Evolutionary conservation across 2,329 filamentous ascomycete species (phyloP).

Genomic region (Paraconiothyrium brasiliense): DNA sequence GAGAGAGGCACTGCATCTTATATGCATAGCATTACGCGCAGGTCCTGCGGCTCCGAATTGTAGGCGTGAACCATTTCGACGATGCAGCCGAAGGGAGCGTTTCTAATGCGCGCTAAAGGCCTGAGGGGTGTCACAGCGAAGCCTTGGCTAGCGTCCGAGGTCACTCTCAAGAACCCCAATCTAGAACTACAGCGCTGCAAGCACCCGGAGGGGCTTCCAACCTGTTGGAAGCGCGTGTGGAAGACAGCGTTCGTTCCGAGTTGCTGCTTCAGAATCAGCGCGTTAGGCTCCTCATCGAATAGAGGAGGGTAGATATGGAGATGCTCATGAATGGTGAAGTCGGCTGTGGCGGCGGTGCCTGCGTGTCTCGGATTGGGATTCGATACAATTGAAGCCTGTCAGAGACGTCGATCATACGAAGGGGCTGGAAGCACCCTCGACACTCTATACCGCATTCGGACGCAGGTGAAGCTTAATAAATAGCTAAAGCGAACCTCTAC

Average conservation of each 20-base stretch:
- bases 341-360: conserved; percentile 5
- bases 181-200: background rate
- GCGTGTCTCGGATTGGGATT: conserved; percentile 11
- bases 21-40: conserved; percentile 2
- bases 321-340: background rate
- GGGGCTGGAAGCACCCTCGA: conserved; percentile 1
- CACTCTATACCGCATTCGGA: conserved; percentile 4
- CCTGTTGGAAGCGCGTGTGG: background rate
- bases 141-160: background rate
- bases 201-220: background rate
- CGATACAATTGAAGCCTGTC: conserved; percentile 12
- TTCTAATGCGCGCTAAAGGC: conserved; percentile 14
- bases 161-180: background rate
- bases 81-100: conserved; percentile 11
- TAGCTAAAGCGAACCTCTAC: conserved; percentile 3
- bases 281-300: background rate
- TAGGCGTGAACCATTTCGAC: conserved; percentile 4
- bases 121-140: conserved; percentile 9
- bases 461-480: background rate
- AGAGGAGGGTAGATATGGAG: background rate
- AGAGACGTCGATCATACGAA: conserved; percentile 16
- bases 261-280: background rate
- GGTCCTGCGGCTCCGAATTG: background rate
- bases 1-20: conserved; percentile 6
- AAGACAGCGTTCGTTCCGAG: background rate